Base-by-base conservation (phyloP, 225 moss, liverwort and hornwort genomes). In the Rhytidiadelphus loreus region DNA sequence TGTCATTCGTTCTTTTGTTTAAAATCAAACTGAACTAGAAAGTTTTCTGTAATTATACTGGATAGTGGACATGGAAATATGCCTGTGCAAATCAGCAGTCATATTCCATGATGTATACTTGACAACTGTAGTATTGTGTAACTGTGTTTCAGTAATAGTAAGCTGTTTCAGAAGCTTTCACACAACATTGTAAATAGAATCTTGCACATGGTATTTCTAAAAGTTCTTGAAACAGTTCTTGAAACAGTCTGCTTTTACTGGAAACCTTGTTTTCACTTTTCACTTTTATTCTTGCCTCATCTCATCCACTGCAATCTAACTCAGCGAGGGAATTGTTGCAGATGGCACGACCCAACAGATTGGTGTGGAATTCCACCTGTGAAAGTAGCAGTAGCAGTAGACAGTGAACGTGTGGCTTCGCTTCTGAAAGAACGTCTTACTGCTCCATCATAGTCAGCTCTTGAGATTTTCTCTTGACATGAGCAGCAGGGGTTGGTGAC, bases 371-470 rank as follows among this genome's bases (percentile, higher is more conserved):
- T 90, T 78, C 96, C 99, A 37, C 80, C 39, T 41, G 96, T 99
- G 88, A 96, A 99, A 91, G 99, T 99, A 84, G 99, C 97, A 80
- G 94, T 99, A 11, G 94, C 97, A 48, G 96, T 99, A 68, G 93
- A 96, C 83, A 92, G 93, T 46, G 84, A 93, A 77, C 93, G 93
- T 46, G 92, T 99, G 48, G 89, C 97, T 83, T 84, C 90, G 85
- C 89, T 96, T 66, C 90, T 99, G 91, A 96, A 96, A 86, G 95
- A 95, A 77, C 93, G 98, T 65, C 86, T 98, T 26, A 92, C 90
- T 55, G 90, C 93, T 70, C 89, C 93, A n/a, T 91, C 90, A 52
- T 93, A 90, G 74, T 73, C 33, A 25, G 68, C 61, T 78, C 44
- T 78, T 74, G 87, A 57, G 82, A 82, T 28, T 85, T 24, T 37